phyloP scores from a whole-genome alignment of 1,284 basidiomycete species.

The Trametes pubescens region DNA sequence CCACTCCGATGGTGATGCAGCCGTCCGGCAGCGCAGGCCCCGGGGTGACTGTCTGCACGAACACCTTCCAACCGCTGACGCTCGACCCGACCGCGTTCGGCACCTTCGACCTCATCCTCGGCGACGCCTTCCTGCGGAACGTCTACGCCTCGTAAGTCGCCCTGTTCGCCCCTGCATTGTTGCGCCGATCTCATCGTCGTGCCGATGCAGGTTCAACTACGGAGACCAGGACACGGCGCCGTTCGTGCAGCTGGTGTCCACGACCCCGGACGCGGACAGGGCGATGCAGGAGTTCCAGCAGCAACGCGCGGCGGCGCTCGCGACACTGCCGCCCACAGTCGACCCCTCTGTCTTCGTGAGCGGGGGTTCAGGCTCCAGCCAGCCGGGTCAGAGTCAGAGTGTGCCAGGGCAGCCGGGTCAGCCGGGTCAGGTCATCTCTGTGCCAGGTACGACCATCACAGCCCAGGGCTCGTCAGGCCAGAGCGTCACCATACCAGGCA shows the following conservation, averaged over 20 bases:
- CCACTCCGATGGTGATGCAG: too few species aligned
- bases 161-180: too few species aligned
- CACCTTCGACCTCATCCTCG: slow-evolving; percentile 46
- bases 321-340: too few species aligned
- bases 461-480: too few species aligned
- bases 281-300: slow-evolving; percentile 33
- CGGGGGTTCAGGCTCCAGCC: too few species aligned
- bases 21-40: too few species aligned
- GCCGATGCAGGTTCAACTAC: slow-evolving; percentile 51
- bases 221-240: slow-evolving; percentile 43
- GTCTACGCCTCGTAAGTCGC: slow-evolving; percentile 47
- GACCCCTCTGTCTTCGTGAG: too few species aligned
- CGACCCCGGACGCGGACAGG: slow-evolving; percentile 28
- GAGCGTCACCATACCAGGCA: too few species aligned
- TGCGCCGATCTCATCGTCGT: not conserved
- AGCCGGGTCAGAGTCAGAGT: too few species aligned
- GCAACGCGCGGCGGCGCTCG: slow-evolving; percentile 25
- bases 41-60: slow-evolving; percentile 3
- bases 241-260: slow-evolving; percentile 44
- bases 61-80: slow-evolving; percentile 8
- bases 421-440: too few species aligned
- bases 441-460: too few species aligned
- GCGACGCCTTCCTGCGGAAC: slow-evolving; percentile 50
- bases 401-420: too few species aligned
- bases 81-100: slow-evolving; percentile 32